phyloP scores from a whole-genome alignment of 257 asterid species.

The Lantana camara region DNA sequence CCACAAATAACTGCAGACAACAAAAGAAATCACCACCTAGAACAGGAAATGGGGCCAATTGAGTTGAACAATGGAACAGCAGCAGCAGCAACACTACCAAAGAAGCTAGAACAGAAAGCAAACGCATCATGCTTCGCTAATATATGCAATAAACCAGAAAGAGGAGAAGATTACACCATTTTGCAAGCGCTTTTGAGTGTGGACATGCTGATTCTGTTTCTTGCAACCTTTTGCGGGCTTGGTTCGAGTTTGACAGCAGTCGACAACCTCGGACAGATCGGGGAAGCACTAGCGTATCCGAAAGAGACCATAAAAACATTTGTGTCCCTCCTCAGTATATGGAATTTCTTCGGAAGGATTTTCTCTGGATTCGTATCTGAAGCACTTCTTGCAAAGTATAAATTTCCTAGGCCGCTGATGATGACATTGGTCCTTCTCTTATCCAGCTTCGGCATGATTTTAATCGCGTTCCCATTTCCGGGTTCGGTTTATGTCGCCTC shows the following conservation, averaged over 20 bases:
- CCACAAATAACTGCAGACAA: constrained; percentile 31
- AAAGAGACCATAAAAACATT: constrained; percentile 61
- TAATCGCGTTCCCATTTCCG: constrained; percentile 64
- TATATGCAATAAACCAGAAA: constrained; percentile 57
- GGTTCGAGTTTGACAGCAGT: constrained; percentile 80
- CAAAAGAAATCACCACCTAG: too few species aligned
- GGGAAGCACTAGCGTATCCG: constrained; percentile 76
- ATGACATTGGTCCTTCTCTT: constrained; percentile 64
- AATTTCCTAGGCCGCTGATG: constrained; percentile 72
- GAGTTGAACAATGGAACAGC: background rate
- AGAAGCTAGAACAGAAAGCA: too few species aligned
- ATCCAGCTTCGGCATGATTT: constrained; percentile 63
- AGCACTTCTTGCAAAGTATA: constrained; percentile 46
- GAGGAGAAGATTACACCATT: constrained; percentile 76
- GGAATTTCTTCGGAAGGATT: constrained; percentile 83
- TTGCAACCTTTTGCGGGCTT: constrained; percentile 73
- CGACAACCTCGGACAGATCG: constrained; percentile 79
- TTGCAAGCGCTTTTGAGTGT: constrained; percentile 71
- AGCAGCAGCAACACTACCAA: background rate
- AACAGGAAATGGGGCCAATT: too few species aligned
- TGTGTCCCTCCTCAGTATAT: constrained; percentile 69
- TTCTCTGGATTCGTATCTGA: constrained; percentile 79
- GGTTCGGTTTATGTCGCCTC: constrained; percentile 74
- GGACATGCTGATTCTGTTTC: constrained; percentile 57
- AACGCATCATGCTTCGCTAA: background rate